Base-by-base conservation (phyloP, 164 flowering plant species). In the Berberis vulgaris region DNA sequence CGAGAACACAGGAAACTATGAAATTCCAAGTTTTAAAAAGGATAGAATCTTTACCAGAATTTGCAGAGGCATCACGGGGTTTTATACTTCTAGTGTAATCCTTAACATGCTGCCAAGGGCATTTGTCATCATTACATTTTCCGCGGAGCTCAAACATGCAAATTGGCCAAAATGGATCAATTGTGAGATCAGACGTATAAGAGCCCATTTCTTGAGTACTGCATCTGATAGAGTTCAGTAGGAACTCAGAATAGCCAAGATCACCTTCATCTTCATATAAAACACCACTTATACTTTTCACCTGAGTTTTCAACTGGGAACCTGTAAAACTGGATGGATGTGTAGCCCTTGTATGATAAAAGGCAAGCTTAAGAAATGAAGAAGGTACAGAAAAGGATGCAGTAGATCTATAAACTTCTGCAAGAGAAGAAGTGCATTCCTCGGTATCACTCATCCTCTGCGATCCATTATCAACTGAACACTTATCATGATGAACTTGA, bases 121-220 rank as follows among this genome's bases (percentile, higher is more conserved):
- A 92, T 73, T 86, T 82, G 50, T 83, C 91, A 70, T 89, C 71
- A 69, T 92, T 92, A 75, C 98, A 92, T 77, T 81, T 88, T 62
- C 98, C 98, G 52, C 96, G 87, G 55, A 92, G 88, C 73, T 92
- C 98, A 78, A 69, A 92, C 91, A 88, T 83, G 81, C 98, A 92
- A 65, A 87, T 76, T 40, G 96, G 96, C 98, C 91, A 88, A 69
- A 78, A 77, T 62, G 94, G 91, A 72, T 92, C 88, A 65, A 86
- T 64, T 4, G 75, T 62, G 61, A 57, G 56, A 63, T 72, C 68
- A 71, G 70, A 69, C n/a, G 77, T 54, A 60, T 77, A 80, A 50
- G 80, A 78, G 61, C 77, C 85, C 69, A 66, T 43, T 67, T 73
- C 77, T 63, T 68, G 72, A n/a, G 61, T 49, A 60, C 54, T 54